These are phyloP conservation scores for Microthlaspi erraticum DNA, from an alignment of 345 rosid genomes.

Conservation along the genomic window DNA sequence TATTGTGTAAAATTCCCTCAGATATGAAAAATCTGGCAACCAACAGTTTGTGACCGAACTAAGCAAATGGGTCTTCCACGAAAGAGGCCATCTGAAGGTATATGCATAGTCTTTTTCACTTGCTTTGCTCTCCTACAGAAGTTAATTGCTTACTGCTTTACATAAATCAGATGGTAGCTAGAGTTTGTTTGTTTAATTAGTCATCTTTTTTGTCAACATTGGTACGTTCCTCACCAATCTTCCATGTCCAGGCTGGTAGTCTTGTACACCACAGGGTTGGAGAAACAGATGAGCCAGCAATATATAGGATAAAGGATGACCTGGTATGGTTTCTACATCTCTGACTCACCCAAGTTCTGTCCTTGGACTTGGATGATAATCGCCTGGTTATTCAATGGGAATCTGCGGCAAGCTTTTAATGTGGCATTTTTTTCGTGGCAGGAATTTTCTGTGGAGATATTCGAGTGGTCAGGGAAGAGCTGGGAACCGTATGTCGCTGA, in stretches of 20 bases:
- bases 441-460: constrained; percentile 68
- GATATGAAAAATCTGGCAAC: constrained; percentile 66
- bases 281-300: constrained; percentile 63
- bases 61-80: constrained; percentile 80
- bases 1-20: constrained; percentile 39
- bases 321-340: constrained; percentile 49
- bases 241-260: constrained; percentile 55
- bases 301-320: constrained; percentile 71
- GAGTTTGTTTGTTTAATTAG: constrained; percentile 14
- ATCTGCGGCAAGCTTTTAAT: constrained; percentile 20
- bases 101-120: constrained; percentile 14
- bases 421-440: constrained; percentile 33
- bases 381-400: background rate
- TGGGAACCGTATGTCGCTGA: constrained; percentile 74
- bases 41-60: constrained; percentile 74
- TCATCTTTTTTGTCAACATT: constrained; percentile 4
- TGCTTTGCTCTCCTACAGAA: constrained; percentile 13
- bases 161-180: constrained; percentile 18
- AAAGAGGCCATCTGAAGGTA: constrained; percentile 76
- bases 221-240: constrained; percentile 25
- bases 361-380: constrained; percentile 3
- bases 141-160: constrained; percentile 6
- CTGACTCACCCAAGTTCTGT: constrained; percentile 4
- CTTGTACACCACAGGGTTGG: constrained; percentile 61
- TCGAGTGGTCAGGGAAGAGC: constrained; percentile 72